Base-by-base conservation (phyloP, 163 green algal genomes). In the Trebouxiophyceae sp. region DNA sequence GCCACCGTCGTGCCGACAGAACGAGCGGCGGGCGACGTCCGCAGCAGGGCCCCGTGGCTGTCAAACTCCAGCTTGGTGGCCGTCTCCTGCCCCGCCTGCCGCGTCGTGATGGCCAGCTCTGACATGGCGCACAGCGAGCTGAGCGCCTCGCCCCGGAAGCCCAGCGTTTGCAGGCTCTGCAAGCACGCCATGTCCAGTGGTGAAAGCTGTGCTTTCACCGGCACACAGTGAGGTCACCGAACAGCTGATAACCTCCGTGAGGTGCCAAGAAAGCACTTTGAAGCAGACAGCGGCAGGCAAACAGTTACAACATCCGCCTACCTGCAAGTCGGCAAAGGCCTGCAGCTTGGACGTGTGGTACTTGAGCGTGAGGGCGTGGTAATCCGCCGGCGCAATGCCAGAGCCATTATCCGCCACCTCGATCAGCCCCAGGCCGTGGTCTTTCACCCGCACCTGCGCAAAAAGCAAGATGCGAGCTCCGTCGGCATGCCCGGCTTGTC, bases 291-390 rank as follows among this genome's bases (percentile, higher is more conserved):
- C 33, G 46, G 63, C 31, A 67, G 32, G 57, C 57, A 33, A 29
- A 6, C 29, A 63, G 30, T n/a, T n/a, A 50, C 39, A 50, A 50
- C 19, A 50, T 50, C 12, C 39, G 19, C 67, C 1, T 65, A 82
- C 83, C 78, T 87, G 69, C 12, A 98, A 75, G 67, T 98, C 92
- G 0, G 69, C 54, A 66, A 98, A 97, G 5, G 68, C 57, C 0
- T 66, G 46, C 4, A 98, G 74, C 77, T 99, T 99, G 72, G 87
- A 96, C 33, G 93, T 99, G 78, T 96, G 85, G 75, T 98, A 93
- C 76, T 97, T 96, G 32, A 87, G 80, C 0, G 87, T 87, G 3
- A 96, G 79, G 0, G 78, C 65, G 34, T 87, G 69, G 57, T 93
- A 87, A 62, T 96, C 78, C 0, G 71, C 72, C 0, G 81, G 81